Percentiles rank a stretch among this genome's conserved stretches.
These are phyloP conservation scores for Apiospora sp. DNA, from an alignment of 2,329 filamentous ascomycete genomes.

Conservation along the genomic window DNA sequence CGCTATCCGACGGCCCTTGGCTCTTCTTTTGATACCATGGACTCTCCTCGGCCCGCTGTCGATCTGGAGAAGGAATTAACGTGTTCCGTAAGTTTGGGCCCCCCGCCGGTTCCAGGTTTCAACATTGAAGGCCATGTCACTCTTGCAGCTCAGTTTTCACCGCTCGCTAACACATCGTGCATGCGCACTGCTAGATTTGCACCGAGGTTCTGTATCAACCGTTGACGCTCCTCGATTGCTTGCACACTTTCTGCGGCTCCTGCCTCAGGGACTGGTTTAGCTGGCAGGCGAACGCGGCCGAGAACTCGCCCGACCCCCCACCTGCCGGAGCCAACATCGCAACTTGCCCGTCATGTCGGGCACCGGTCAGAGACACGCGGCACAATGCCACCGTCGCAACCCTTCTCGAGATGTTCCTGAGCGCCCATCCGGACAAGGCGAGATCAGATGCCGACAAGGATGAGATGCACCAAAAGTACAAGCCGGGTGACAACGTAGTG, in stretches of 20 bases:
- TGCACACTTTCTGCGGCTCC: conserved; percentile 95
- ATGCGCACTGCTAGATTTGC: conserved; percentile 75
- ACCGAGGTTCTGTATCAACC: conserved; percentile 94
- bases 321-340: conserved; percentile 63
- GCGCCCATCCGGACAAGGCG: conserved; percentile 78
- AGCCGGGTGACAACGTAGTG: conserved; percentile 81
- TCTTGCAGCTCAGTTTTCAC: conserved; percentile 16
- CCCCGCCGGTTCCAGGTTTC: conserved; percentile 27
- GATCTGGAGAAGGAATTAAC: conserved; percentile 94
- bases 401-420: conserved; percentile 86
- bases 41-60: conserved; percentile 58
- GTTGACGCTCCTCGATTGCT: conserved; percentile 88
- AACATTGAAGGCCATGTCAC: background rate
- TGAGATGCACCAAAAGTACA: conserved; percentile 79
- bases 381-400: conserved; percentile 92
- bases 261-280: conserved; percentile 97
- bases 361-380: conserved; percentile 82
- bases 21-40: conserved; percentile 49
- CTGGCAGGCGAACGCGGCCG: conserved; percentile 73
- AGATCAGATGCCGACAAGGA: conserved; percentile 76
- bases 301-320: conserved; percentile 58
- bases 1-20: conserved; percentile 24
- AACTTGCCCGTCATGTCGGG: conserved; percentile 93
- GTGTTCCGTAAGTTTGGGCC: conserved; percentile 77
- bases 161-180: conserved; percentile 25